Evolutionary conservation across 345 rosid species (phyloP), one percentile per base, ranked within the genome.

Genomic region (Ceriops zippeliana): DNA sequence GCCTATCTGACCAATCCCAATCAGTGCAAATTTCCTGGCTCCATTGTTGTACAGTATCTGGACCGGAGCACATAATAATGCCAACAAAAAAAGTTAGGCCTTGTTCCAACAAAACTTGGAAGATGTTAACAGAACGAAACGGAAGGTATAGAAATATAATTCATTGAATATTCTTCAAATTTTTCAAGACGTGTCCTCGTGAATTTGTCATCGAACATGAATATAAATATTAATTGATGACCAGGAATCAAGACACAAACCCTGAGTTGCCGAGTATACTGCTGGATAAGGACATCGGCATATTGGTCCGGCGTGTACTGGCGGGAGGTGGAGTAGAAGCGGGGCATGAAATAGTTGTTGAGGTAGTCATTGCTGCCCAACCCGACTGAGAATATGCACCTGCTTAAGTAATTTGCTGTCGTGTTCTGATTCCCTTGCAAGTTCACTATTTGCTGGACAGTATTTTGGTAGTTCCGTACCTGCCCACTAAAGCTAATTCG

Each of bases 1-100:
- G 0, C 98, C 98, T 6, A 91, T 79, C 66, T 83, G 89, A 7
- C 98, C 98, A 11, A 91, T 66, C 30, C 98, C 97, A 28, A 86
- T 79, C 81, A 93, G 63, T 52, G 59, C 97, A 58, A 93, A 85
- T 67, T 88, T 93, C 74, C 98, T 86, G n/a, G 93, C 97, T 54
- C 98, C 97, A 37, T 86, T 75, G 71, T 69, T 61, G 82, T 93
- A 88, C 76, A 93, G 63, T 20, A 17, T 59, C 98, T 92, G 76
- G 11, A 34, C 46, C 62, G 26, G 1, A 27, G 59, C 31, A 56
- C 13, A 42, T 13, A 42, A 42, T 3, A 42, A 42, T 42, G 49
- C 49, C 49, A 15, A 42, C 19, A 42, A 10, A 42, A 54, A 22
- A 22, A 22, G 3, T 54, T 54, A 54, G 17, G 58, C 28, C 6